Base-by-base conservation (phyloP, 441 rosid species). In the Brassica hybrid region DNA sequence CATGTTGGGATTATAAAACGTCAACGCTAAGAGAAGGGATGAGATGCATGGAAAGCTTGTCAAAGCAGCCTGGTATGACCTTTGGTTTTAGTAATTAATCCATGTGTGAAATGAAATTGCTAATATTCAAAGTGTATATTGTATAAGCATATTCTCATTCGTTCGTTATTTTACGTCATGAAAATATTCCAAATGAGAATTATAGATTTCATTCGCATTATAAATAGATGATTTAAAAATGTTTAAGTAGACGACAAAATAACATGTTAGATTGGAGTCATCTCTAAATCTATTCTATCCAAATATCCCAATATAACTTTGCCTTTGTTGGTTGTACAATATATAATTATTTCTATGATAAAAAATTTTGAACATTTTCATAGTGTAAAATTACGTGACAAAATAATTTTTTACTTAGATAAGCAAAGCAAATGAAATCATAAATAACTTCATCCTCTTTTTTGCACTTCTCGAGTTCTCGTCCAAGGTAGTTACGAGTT, bases 1-100 rank as follows among this genome's bases (percentile, higher is more conserved):
- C 7, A 62, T 71, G 62, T 56, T 36, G 72, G 60, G 67, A 18
- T 70, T 67, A 8, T 27, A 3, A 19, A 85, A 89, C 83, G 97
- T 90, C 97, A 92, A 92, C 77, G 77, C 1, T 86, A 64, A 64
- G 71, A 27, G 17, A 34, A 75, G 65, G 50, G 69, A 54, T 56
- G 62, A 23, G 72, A 43, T 74, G 67, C 75, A 79, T 79, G 82
- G 70, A 67, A 78, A 67, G 71, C n/a, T 62, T 25, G 78, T 68
- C 67, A 79, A 74, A 63, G 75, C 78, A 74, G 75, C 32, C 68
- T 74, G 17, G 75, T 74, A 67, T 79, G 79, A 79, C 69, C 68
- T 65, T 59, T 70, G 3, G 41, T 27, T 71, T 71, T 21, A n/a
- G 41, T 7, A 59, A 43, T 21, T 23, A 50, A 21, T 69, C 16